Evolutionary conservation across 1,284 basidiomycete genomes (phyloP), one percentile per base, ranked within the genome.

Genomic region (Kalmanozyma brasiliensis): DNA sequence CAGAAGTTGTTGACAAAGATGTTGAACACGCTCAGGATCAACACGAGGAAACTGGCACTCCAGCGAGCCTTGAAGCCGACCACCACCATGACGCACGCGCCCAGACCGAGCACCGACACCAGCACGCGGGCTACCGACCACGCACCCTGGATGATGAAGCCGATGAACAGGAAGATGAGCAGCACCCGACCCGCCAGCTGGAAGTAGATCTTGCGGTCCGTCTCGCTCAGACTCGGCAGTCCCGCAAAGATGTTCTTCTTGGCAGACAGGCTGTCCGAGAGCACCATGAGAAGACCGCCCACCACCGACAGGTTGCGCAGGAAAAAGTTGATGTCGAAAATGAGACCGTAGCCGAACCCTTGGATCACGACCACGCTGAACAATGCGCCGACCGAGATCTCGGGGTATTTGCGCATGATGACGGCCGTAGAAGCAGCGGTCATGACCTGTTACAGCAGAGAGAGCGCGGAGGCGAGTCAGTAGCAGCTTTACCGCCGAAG

Each of bases 281-380:
- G 93, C 46, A 98, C 94, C 96, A 99, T 98, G 81, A 95, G 88
- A 41, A 95, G 87, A 43, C 93, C 93, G 60, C 93, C 93, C 60
- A 95, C 90, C 77, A 95, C 93, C 65, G 89, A 91, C 42, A 95
- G 86, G 84, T 94, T 95, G 82, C 93, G 91, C 41, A 98, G 90
- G 92, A 99, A 99, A 87, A 99, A 99, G 85, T 93, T 98, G 80
- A 98, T 86, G 86, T 98, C 96, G 82, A 94, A 95, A 76, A 95
- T 93, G 78, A 95, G 89, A 24, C 93, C 93, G 82, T 95, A 95
- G 70, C 93, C 93, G 73, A 95, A 90, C 4, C 83, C 96, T 85
- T 99, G 96, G 56, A 94, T 88, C 74, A 98, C 84, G 49, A 99
- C 94, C 36, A 98, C 96, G 56, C 86, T 87, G 49, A 98, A 87